These are phyloP conservation scores for Naganishia randhawae DNA, from an alignment of 768 basidiomycete species.

Conservation along the genomic window DNA sequence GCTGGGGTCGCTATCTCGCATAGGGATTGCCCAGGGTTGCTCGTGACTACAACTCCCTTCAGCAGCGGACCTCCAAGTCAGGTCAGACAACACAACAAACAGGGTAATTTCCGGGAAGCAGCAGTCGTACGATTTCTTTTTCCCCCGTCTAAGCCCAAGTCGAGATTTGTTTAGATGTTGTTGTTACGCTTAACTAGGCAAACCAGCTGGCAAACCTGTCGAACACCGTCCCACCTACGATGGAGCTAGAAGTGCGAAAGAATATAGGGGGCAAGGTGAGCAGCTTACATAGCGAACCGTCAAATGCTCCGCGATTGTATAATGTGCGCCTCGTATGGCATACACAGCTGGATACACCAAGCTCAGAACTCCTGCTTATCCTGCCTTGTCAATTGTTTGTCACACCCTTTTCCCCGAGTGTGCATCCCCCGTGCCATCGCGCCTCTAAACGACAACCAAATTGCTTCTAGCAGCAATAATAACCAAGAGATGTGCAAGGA, in stretches of 20 bases:
- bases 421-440: background rate
- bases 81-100: constrained; percentile 16
- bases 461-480: background rate
- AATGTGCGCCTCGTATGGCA: background rate
- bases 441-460: background rate
- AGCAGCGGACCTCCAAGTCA: background rate
- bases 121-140: constrained; percentile 17
- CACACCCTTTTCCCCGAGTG: background rate
- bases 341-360: too few relatives aligned
- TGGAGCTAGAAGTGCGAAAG: background rate
- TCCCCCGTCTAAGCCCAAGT: background rate
- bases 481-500: background rate
- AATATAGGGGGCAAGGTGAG: background rate
- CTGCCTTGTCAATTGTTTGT: background rate
- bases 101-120: background rate
- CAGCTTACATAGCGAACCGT: background rate
- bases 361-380: too few relatives aligned
- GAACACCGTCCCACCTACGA: background rate
- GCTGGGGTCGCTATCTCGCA: background rate
- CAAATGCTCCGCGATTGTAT: background rate
- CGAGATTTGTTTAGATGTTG: background rate
- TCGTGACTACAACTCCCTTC: background rate
- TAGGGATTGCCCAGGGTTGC: background rate
- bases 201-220: too few relatives aligned
- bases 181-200: background rate